Base-by-base conservation (phyloP, 2,329 filamentous ascomycete species). In the Calonectria ilicicola region DNA sequence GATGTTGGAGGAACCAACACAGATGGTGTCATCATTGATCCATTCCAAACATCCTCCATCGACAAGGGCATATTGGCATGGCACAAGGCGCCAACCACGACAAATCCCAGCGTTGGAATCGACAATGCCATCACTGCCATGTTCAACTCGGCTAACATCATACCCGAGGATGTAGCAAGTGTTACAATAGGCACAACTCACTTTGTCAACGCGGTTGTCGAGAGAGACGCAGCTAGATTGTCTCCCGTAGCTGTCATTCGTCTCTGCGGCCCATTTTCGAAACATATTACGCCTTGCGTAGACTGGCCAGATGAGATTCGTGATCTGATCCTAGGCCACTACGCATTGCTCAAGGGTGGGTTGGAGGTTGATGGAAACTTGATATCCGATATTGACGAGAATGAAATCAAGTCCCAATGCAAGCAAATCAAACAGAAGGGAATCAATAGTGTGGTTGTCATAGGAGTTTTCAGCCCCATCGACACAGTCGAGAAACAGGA, bases 131-230 rank as follows among this genome's bases (percentile, higher is more conserved):
- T 89, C 68, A 81, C 79, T 7, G 79, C 81, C 27, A 86, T 89
- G 83, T 84, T 89, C 72, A 63, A 80, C 17, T 76, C 80, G 1
- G 78, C 82, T 17, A 65, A 72, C 7, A 79, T 86, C 40, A 72
- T 77, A 47, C 82, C 85, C 0, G 76, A 79, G 0, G 78, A 85
- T 7, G 82, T 90, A 21, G 84, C 86, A 17, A 87, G 86, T 72
- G 85, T 90, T 17, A 88, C 87, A 2, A 89, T 90, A 73, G 88
- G 88, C 65, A 89, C 87, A 1, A 91, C 89, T 0, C 89, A 91
- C 72, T 91, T 91, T 75, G 85, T 91, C 76, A 91, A 91, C 72
- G 89, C 89, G 10, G 87, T 91, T 3, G 83, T 91, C 1, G 88
- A 91, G 78, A 83, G 86, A 51, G 89, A 91, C 72, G 83, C 82